These are phyloP conservation scores for Rhexocercosporidium sp. DNA, from an alignment of 2,329 filamentous ascomycete species.

Conservation along the genomic window DNA sequence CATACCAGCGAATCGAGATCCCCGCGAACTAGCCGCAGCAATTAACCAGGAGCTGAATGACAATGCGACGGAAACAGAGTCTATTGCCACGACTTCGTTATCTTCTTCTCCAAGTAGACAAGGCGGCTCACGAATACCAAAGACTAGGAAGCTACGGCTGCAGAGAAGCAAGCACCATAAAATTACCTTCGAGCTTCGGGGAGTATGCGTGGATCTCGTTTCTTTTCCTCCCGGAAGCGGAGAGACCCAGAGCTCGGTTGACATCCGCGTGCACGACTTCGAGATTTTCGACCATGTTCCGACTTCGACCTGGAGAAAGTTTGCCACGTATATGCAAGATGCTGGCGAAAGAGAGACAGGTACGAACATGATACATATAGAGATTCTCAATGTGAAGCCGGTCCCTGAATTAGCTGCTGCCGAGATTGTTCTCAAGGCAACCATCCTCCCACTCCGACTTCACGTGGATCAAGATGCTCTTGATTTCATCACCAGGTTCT, in stretches of 20 bases:
- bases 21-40: slow-evolving; percentile 76
- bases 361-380: slow-evolving; percentile 87
- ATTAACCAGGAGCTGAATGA: slow-evolving; percentile 93
- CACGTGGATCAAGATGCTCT: slow-evolving; percentile 98
- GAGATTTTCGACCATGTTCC: slow-evolving; percentile 95
- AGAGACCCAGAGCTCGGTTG: slow-evolving; percentile 86
- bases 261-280: slow-evolving; percentile 80
- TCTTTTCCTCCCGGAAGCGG: slow-evolving; percentile 76
- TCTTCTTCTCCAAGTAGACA: slow-evolving; percentile 62
- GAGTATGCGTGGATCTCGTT: slow-evolving; percentile 81
- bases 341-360: slow-evolving; percentile 85
- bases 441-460: slow-evolving; percentile 81
- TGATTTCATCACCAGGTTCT: slow-evolving; percentile 96
- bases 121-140: slow-evolving; percentile 44
- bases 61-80: slow-evolving; percentile 85
- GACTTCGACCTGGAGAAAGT: slow-evolving; percentile 98
- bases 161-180: slow-evolving; percentile 90
- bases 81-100: slow-evolving; percentile 77
- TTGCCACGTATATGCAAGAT: slow-evolving; percentile 90
- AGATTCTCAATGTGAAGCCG: slow-evolving; percentile 87
- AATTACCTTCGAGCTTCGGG: slow-evolving; percentile 90
- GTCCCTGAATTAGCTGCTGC: slow-evolving; percentile 83
- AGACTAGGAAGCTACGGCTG: slow-evolving; percentile 70
- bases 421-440: slow-evolving; percentile 83
- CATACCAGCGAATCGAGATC: slow-evolving; percentile 84